Conservation (phyloP, 805 yeast genomes). For the Tetrapisispora pingtungensis region DNA sequence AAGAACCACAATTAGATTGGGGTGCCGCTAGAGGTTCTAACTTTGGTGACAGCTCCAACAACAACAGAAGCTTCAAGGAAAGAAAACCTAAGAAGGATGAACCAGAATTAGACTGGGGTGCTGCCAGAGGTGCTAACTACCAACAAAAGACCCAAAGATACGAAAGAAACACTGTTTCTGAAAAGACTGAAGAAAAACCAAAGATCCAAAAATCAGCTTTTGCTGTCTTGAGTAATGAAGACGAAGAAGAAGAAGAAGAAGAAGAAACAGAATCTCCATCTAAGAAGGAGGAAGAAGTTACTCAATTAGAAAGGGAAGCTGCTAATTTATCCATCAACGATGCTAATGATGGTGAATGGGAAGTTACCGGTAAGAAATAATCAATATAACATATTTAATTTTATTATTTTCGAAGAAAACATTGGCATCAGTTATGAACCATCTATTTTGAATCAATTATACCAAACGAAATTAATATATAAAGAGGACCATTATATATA, state of each 20-base stretch:
- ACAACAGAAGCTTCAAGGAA: constrained; percentile 18
- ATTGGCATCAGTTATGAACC: not conserved
- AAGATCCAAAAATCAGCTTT: constrained; percentile 37
- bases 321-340: constrained; percentile 32
- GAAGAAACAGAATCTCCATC: constrained; percentile 6
- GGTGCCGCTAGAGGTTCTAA: constrained; percentile 27
- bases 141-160: constrained; percentile 11
- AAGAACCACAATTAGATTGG: constrained; percentile 38
- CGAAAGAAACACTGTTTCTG: constrained; percentile 7
- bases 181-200: constrained; percentile 26
- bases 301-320: constrained; percentile 29
- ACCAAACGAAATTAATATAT: not conserved
- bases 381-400: not conserved
- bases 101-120: constrained; percentile 40
- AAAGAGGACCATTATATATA: constrained; percentile 1
- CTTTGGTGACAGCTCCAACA: constrained; percentile 8
- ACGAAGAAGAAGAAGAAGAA: constrained; percentile 37
- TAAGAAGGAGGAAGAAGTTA: constrained; percentile 10
- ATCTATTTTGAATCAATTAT: not conserved
- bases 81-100: constrained; percentile 27
- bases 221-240: constrained; percentile 41
- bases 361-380: constrained; percentile 36
- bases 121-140: constrained; percentile 25
- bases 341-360: constrained; percentile 35
- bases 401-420: not conserved